These are phyloP conservation scores for Apiospora hydei DNA, from an alignment of 2,329 filamentous ascomycete genomes.

Conservation along the genomic window DNA sequence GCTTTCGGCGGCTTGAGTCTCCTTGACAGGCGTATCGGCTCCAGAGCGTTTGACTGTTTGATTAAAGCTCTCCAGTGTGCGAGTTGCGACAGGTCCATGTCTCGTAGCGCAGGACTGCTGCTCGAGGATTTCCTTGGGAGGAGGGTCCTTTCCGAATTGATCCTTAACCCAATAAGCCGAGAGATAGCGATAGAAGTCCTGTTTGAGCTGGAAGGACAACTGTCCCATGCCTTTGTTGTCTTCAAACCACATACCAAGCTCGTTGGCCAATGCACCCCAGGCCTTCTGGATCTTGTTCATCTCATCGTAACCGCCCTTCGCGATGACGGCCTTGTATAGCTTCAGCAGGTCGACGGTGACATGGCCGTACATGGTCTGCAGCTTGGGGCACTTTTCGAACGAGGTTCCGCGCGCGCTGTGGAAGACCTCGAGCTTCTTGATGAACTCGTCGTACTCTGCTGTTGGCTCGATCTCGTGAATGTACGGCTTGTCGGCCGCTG, in stretches of 20 bases:
- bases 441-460: conserved; percentile 80
- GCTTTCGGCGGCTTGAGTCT: conserved; percentile 63
- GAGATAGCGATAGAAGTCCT: conserved; percentile 88
- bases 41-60: conserved; percentile 59
- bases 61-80: conserved; percentile 80
- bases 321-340: conserved; percentile 79
- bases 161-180: conserved; percentile 86
- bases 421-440: conserved; percentile 74
- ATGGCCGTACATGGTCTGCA: conserved; percentile 72
- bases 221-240: conserved; percentile 71
- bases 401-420: conserved; percentile 81
- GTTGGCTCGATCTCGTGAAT: conserved; percentile 62
- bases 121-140: conserved; percentile 87
- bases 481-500: conserved; percentile 37
- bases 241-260: conserved; percentile 76
- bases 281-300: conserved; percentile 84
- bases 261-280: conserved; percentile 80
- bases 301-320: conserved; percentile 85
- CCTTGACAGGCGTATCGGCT: conserved; percentile 66
- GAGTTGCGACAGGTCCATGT: conserved; percentile 78
- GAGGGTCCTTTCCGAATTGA: conserved; percentile 80
- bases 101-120: conserved; percentile 79
- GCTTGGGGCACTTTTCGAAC: conserved; percentile 75
- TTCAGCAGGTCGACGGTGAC: conserved; percentile 79
- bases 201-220: conserved; percentile 86